Evolutionary conservation across 2,329 filamentous ascomycete species (phyloP).

Genomic region (Beauveria rudraprayagi): DNA sequence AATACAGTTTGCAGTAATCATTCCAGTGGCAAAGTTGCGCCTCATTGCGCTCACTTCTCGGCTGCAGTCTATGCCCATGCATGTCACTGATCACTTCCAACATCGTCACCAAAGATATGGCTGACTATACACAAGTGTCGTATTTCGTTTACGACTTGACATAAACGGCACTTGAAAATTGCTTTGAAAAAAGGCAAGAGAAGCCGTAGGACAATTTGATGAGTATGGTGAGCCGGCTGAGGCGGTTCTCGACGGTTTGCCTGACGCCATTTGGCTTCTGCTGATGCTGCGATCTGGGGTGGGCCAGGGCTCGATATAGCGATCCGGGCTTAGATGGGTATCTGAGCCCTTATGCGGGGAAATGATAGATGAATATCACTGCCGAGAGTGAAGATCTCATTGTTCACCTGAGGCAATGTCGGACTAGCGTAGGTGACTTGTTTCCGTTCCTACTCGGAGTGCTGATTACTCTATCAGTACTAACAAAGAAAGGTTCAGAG

Average conservation of each 20-base stretch:
- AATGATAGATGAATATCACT: constrained; percentile 1
- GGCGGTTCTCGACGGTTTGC: neutral
- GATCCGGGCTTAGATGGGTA: too few species aligned
- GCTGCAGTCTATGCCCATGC: neutral
- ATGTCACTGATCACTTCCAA: neutral
- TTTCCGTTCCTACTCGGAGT: neutral
- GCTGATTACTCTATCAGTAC: neutral
- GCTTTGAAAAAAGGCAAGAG: too few species aligned
- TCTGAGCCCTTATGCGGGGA: neutral
- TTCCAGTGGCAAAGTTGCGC: neutral
- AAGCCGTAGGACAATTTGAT: too few species aligned
- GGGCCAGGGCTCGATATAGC: neutral
- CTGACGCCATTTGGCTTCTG: neutral
- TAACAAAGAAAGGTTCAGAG: neutral
- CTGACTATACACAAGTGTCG: too few species aligned
- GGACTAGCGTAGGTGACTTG: neutral
- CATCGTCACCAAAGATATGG: neutral
- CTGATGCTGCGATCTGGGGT: neutral
- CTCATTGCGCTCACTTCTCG: neutral
- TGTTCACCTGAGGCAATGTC: constrained; percentile 6
- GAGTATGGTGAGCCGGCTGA: too few species aligned
- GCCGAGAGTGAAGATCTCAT: constrained; percentile 2
- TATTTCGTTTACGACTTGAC: too few species aligned
- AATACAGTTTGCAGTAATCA: neutral
- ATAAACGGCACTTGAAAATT: too few species aligned